Evolutionary conservation across 2,329 filamentous ascomycete genomes (phyloP), one percentile per base, ranked within the genome.

Genomic region (Uncinocarpus reesii): DNA sequence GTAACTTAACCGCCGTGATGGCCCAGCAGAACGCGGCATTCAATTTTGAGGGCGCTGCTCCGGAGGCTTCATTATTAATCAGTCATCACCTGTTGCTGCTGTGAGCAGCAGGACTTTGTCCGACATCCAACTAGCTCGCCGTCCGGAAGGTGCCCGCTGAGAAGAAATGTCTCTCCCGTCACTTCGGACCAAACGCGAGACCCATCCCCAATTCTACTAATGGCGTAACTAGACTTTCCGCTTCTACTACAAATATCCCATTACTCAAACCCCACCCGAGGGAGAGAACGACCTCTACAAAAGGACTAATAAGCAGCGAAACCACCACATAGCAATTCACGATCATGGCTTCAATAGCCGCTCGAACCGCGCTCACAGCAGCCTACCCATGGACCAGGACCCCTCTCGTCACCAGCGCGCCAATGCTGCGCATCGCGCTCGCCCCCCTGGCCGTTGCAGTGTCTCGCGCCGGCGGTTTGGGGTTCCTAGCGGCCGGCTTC

Each of bases 401-500:
- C 1, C 80, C 80, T 4, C 63, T 84, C 16, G 71, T 87, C 24
- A 69, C 74, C 38, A 70, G 72, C 31, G 83, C 81, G 1, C 84
- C 84, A 0, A 86, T 88, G 83, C 76, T 80, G 38, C 70, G 79
- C 29, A 77, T 86, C 47, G 68, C 73, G 56, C 72, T 62, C 58
- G 74, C 61, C 52, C 71, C 59, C 0, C 71, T 86, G 2, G 79
- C 81, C 2, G 66, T 79, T 26, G 74, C 78, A 36, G 73, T 85
- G 11, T 79, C 76, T 1, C 65, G 65, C 55, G 74, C 76, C 26
- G 72, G 74, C 4, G 74, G 73, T 3, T 52, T 76, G 1, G 76
- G 69, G 3, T 70, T 87, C 55, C 70, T 78, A n/a, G 66, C 69
- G 1, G 79, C 77, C 1, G 81, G 80, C 2, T 86, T 60, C 49